Evolutionary conservation across 2,329 filamentous ascomycete genomes (phyloP), one percentile per base, ranked within the genome.

Genomic region (Davidsoniella australis): DNA sequence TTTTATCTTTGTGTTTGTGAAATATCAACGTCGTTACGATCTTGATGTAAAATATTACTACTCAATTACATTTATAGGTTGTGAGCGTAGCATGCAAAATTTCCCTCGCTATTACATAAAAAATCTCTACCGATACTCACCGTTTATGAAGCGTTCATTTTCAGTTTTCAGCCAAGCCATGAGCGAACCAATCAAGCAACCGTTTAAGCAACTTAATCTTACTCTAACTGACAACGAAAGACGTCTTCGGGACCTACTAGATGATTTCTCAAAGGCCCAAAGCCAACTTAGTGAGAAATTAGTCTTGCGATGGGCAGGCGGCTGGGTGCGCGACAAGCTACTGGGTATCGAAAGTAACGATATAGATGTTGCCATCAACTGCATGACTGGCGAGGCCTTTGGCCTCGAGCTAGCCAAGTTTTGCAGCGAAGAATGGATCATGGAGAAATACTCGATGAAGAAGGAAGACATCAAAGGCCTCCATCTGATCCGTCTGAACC

Each of bases 401-500:
- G 81, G 79, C n/a, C 62, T 75, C 45, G 71, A 75, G 56, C 71
- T 91, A 62, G 72, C 76, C 54, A 71, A 79, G 55, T 84, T 83
- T 58, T 80, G 85, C 59, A 72, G 74, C 45, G 64, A 69, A 23
- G 68, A 74, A 0, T 72, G 71, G 4, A 77, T 79, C 52, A 64
- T 74, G 3, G 67, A 73, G 47, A 79, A 77, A 58, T 81, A 88
- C 57, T 65, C 64, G 8, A 69, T 80, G 45, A 61, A 62, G 26
- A 60, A 64, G 16, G 72, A 73, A 47, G 79, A 80, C 50, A 70
- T 91, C 48, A 80, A 82, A 45, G 81, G 76, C 54, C 70, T 95
- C 29, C 82, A 95, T 69, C 93, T 86, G 63, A 89, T 95, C 56
- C 81, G 82, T 47, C 82, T 82, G 51, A 96, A 96, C 61, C 89